phyloP scores from a whole-genome alignment of 768 basidiomycete species.

The Boletellus ananiceps region DNA sequence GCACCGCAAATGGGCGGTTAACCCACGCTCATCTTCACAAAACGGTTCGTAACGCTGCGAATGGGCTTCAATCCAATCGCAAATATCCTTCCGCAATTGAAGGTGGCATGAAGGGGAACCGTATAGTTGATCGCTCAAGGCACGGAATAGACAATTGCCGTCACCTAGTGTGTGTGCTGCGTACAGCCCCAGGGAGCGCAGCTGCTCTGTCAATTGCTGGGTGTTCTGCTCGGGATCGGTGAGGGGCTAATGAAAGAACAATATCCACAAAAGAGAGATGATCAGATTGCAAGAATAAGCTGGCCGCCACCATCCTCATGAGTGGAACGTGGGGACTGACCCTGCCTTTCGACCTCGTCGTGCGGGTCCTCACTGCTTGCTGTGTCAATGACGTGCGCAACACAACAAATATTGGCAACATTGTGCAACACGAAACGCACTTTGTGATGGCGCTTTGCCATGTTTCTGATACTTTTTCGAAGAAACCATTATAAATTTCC shows the following conservation, averaged over 20 bases:
- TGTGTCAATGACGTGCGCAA: conserved; percentile 23
- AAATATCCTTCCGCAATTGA: conserved; percentile 68
- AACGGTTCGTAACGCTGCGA: conserved; percentile 77
- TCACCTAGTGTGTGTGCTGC: conserved; percentile 85
- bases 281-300: conserved; percentile 17
- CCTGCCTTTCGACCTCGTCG: conserved; percentile 56
- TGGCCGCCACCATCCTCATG: conserved; percentile 12
- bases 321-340: conserved; percentile 37
- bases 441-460: conserved; percentile 34
- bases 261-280: conserved; percentile 1
- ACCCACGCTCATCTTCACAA: conserved; percentile 78
- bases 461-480: conserved; percentile 38
- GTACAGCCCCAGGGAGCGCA: conserved; percentile 76
- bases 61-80: conserved; percentile 73
- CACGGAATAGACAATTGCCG: conserved; percentile 92
- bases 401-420: conserved; percentile 26
- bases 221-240: conserved; percentile 63
- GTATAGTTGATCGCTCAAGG: conserved; percentile 82
- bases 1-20: conserved; percentile 64
- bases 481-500: conserved; percentile 37
- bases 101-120: conserved; percentile 69
- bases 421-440: conserved; percentile 35
- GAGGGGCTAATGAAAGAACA: conserved; percentile 32
- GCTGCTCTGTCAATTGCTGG: conserved; percentile 63
- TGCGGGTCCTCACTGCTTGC: conserved; percentile 49